Evolutionary conservation across 768 basidiomycete genomes (phyloP).

Genomic region (Russula emetica): DNA sequence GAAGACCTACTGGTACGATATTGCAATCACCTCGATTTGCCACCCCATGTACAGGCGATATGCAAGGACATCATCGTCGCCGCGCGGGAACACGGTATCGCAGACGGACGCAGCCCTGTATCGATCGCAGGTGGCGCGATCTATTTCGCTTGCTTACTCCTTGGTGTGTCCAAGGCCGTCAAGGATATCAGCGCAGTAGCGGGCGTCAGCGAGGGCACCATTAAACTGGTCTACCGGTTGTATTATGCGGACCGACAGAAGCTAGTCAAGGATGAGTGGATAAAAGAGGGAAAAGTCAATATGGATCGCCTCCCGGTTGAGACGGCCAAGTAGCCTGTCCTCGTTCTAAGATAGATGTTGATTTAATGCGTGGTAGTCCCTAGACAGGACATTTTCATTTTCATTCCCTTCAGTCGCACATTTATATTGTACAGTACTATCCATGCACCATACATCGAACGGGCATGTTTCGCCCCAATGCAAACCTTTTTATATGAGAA

Average conservation of each 20-base stretch:
- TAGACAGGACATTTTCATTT: background rate
- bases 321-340: conserved; percentile 18
- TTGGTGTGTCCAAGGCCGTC: conserved; percentile 69
- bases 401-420: background rate
- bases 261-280: conserved; percentile 82
- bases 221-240: conserved; percentile 81
- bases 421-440: background rate
- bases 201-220: conserved; percentile 93
- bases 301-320: conserved; percentile 39
- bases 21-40: conserved; percentile 87
- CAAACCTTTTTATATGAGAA: too few species aligned
- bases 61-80: conserved; percentile 78
- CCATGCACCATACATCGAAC: background rate
- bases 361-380: background rate
- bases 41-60: conserved; percentile 75
- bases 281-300: conserved; percentile 70
- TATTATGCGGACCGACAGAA: conserved; percentile 71
- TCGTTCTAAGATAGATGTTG: background rate
- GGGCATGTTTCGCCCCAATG: too few species aligned
- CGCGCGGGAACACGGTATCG: conserved; percentile 79
- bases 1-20: conserved; percentile 89
- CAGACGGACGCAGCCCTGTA: conserved; percentile 90
- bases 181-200: conserved; percentile 88
- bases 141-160: conserved; percentile 82
- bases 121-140: conserved; percentile 99